Evolutionary conservation across 352 stramenopile species (phyloP), one percentile per base, ranked within the genome.

Genomic region (Phytophthora pisi): DNA sequence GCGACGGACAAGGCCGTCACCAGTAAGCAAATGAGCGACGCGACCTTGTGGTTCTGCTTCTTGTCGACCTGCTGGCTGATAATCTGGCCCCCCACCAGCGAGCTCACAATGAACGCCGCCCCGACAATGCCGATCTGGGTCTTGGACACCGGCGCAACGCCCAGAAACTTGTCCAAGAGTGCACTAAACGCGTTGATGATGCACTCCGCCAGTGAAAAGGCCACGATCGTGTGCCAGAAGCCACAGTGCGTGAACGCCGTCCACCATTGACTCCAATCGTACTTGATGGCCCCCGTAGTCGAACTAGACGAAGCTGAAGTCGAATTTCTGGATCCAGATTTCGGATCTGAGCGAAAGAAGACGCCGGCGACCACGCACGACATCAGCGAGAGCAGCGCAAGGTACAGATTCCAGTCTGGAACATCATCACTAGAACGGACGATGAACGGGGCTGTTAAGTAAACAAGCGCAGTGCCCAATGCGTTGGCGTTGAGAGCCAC

Each of bases 401-500:
- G 10, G 49, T 62, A 72, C 24, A 83, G 55, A 56, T 88, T 86
- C 78, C 78, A 89, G 9, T 53, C 49, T 2, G 66, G 68, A 7
- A 89, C 45, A 11, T 77, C 51, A 0, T 75, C 51, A n/a, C 42
- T 61, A 7, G 45, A 66, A 26, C 73, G 74, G 4, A 89, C 81
- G n/a, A 88, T 60, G 57, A 89, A 80, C 1, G 78, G 81, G 8
- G 78, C 76, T 2, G 60, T 65, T 15, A 86, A 59, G 54, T 89
- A 91, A 34, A 90, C 74, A 26, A 86, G 16, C 2, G 84, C 84
- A 5, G 77, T 89, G 28, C 84, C 84, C 38, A 92, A 67, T 9
- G 81, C 70, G 59, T 92, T 92, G 18, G 82, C 78, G 50, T 92
- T 92, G 40, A 92, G 79, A 1, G 80, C 82, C 46, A 90, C 79